These are phyloP conservation scores for Hymenoscyphus linearis DNA, from an alignment of 2,329 filamentous ascomycete genomes.

Conservation along the genomic window DNA sequence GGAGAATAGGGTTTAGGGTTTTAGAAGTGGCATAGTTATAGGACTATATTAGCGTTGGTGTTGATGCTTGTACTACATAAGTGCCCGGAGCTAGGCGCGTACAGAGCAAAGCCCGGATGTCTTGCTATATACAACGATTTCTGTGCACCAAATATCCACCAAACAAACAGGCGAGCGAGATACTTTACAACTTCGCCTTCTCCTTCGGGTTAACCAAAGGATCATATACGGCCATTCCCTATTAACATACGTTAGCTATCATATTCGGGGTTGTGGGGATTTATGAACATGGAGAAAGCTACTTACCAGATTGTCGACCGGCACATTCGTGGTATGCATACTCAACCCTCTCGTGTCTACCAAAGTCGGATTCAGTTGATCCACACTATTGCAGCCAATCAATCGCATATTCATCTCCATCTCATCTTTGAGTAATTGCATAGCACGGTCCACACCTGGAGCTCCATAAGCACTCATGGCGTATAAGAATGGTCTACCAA, in stretches of 20 bases:
- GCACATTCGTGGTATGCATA: conserved; percentile 53
- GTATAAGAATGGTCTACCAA: conserved; percentile 90
- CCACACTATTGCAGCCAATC: conserved; percentile 71
- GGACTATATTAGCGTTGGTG: no score
- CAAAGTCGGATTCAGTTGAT: conserved; percentile 74
- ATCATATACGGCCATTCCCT: conserved; percentile 36
- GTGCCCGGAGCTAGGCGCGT: no score
- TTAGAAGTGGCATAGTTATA: no score
- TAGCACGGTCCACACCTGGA: conserved; percentile 82
- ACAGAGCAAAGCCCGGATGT: no score
- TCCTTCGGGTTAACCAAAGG: conserved; percentile 43
- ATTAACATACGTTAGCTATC: conserved; percentile 6
- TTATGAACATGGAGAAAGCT: not conserved
- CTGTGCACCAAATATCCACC: not conserved
- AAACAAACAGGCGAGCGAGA: not conserved
- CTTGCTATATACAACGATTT: not conserved
- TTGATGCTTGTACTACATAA: no score
- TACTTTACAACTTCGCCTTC: conserved; percentile 41
- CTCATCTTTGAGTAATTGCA: conserved; percentile 90
- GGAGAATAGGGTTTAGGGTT: no score
- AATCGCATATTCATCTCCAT: conserved; percentile 99
- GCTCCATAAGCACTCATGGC: conserved; percentile 92
- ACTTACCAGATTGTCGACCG: conserved; percentile 51
- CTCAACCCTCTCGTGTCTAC: conserved; percentile 70
- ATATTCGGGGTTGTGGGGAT: conserved; percentile 4